Conservation (phyloP, 148 eudicot species). For the Silene latifolia region DNA sequence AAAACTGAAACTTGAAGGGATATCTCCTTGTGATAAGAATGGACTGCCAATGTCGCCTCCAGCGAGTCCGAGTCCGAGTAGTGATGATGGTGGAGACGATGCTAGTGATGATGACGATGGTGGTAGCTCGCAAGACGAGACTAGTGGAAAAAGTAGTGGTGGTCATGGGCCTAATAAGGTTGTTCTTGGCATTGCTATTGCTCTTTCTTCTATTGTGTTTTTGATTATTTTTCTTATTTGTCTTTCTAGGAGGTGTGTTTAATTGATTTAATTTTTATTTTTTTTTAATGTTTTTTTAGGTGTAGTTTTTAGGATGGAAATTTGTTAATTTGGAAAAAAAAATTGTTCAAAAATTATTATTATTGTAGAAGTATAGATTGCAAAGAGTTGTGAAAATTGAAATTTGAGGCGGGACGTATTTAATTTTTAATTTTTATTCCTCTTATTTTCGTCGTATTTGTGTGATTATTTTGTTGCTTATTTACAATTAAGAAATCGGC, state of each 20-base stretch:
- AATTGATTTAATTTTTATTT: conserved; percentile 12
- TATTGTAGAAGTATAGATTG: conserved; percentile 7
- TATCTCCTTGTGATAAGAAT: conserved; percentile 75
- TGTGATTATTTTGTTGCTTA: background rate
- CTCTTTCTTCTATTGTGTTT: conserved; percentile 78
- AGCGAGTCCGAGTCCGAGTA: conserved; percentile 33
- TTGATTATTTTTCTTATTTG: conserved; percentile 67
- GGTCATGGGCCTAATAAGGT: conserved; percentile 80
- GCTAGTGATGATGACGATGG: conserved; percentile 25
- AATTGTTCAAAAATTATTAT: background rate
- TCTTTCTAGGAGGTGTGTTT: conserved; percentile 69
- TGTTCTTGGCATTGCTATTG: conserved; percentile 91
- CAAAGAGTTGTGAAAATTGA: conserved; percentile 1
- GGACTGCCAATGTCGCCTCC: conserved; percentile 79
- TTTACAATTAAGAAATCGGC: too few species aligned
- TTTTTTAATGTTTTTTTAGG: background rate
- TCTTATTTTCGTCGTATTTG: background rate
- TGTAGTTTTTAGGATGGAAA: background rate
- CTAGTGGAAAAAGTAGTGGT: conserved; percentile 26
- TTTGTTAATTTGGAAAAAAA: conserved; percentile 11
- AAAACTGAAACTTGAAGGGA: conserved; percentile 75
- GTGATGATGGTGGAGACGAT: conserved; percentile 19
- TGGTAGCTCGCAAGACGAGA: conserved; percentile 32
- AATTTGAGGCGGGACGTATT: background rate
- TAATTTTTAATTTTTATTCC: background rate